Percentiles rank a stretch among this genome's conserved stretches.
Conservation (phyloP, 2,329 filamentous ascomycete species). For the Lachnellula willkommii region DNA sequence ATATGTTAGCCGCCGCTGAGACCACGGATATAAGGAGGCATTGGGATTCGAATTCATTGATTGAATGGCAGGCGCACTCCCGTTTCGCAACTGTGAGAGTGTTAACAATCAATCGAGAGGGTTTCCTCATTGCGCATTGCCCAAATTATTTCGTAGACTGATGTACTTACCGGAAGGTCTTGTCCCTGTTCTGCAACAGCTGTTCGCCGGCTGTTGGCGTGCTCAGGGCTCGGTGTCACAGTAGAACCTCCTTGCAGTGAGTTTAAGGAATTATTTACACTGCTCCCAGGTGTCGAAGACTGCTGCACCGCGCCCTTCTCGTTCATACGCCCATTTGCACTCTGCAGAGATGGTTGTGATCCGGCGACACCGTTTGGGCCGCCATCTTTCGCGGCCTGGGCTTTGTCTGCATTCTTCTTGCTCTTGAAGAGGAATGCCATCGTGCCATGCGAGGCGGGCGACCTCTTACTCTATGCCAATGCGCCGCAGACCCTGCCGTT, state of each 20-base stretch:
- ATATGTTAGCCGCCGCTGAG: constrained; percentile 81
- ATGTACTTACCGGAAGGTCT: constrained; percentile 36
- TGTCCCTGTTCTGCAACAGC: constrained; percentile 25
- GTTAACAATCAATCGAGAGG: not conserved
- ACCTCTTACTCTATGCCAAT: constrained; percentile 23
- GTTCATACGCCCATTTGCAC: constrained; percentile 39
- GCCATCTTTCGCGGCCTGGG: constrained; percentile 35
- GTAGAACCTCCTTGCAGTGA: constrained; percentile 49
- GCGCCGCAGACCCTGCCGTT: constrained; percentile 2
- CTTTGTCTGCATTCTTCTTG: constrained; percentile 68
- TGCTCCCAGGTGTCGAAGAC: constrained; percentile 62
- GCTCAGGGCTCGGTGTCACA: constrained; percentile 30
- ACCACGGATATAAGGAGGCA: constrained; percentile 90
- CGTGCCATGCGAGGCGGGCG: constrained; percentile 34
- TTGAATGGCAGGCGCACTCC: constrained; percentile 31
- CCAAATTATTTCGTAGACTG: constrained; percentile 10
- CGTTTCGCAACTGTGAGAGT: constrained; percentile 49
- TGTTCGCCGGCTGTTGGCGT: constrained; percentile 57
- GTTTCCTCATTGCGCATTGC: constrained; percentile 2
- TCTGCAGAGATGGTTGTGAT: constrained; percentile 44
- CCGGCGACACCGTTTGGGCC: constrained; percentile 21
- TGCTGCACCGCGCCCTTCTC: constrained; percentile 50
- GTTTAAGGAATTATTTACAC: constrained; percentile 50
- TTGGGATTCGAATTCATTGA: constrained; percentile 51
- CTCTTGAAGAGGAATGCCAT: constrained; percentile 84